Conservation (phyloP, 148 eudicot genomes). For the Gaultheria prostrata region DNA sequence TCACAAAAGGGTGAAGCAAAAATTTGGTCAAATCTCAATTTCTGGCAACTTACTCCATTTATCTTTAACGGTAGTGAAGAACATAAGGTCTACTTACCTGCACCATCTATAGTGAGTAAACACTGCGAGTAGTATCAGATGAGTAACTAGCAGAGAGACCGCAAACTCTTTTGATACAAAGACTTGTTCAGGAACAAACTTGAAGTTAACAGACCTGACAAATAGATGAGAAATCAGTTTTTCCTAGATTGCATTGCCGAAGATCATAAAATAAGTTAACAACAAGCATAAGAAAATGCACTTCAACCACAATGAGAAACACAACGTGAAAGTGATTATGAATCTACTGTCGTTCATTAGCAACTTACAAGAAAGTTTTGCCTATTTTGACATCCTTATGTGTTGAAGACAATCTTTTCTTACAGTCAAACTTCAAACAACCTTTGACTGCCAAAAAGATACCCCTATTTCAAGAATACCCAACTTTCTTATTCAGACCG, state of each 20-base stretch:
- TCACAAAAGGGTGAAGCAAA: neutral
- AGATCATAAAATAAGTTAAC: slow-evolving; percentile 6
- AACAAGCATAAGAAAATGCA: neutral
- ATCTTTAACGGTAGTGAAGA: neutral
- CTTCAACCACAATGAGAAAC: neutral
- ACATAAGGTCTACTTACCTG: slow-evolving; percentile 54
- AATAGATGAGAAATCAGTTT: slow-evolving; percentile 11
- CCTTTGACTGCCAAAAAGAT: neutral
- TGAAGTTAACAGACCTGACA: slow-evolving; percentile 96
- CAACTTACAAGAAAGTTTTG: neutral
- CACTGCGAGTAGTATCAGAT: slow-evolving; percentile 56
- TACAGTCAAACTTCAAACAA: slow-evolving; percentile 2
- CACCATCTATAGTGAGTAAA: slow-evolving; percentile 90
- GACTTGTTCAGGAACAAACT: slow-evolving; percentile 84
- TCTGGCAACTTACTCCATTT: neutral
- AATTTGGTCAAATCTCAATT: neutral
- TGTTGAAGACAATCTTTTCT: neutral
- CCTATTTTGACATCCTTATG: neutral
- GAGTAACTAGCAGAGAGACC: slow-evolving; percentile 53
- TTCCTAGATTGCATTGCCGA: neutral
- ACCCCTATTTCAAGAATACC: neutral
- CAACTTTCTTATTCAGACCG: neutral
- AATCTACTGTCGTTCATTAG: neutral
- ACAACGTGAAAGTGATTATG: neutral
- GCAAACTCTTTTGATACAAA: slow-evolving; percentile 84